A percentile compares a stretch with the other conserved stretches of the same genome.
phyloP scores from a whole-genome alignment of 140 eudicot genomes.

The Bidens hawaiensis region DNA sequence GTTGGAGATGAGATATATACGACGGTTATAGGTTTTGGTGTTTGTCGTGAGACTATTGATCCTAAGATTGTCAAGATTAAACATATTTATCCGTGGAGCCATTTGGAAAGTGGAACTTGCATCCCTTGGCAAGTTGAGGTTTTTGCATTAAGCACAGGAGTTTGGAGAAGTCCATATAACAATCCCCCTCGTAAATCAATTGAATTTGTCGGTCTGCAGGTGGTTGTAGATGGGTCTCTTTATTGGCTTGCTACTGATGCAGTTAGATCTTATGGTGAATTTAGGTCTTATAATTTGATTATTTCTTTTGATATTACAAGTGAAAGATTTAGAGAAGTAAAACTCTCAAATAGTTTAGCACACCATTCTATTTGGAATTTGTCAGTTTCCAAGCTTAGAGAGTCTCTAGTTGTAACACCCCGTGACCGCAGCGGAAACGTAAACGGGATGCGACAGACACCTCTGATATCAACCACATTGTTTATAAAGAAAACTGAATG shows the following conservation, averaged over 20 bases:
- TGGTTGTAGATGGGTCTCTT: background rate
- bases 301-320: background rate
- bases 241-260: background rate
- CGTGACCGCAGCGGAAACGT: too few species aligned
- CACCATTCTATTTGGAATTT: background rate
- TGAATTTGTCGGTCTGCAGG: fast-evolving
- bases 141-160: background rate
- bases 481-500: too few species aligned
- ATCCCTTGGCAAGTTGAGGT: constrained; percentile 1
- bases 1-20: too few species aligned
- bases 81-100: too few species aligned
- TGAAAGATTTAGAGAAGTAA: background rate
- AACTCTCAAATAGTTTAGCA: background rate
- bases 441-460: too few species aligned
- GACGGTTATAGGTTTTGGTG: background rate
- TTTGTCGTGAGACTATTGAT: background rate
- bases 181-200: background rate
- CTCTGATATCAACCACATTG: too few species aligned
- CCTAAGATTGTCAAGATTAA: constrained; percentile 19
- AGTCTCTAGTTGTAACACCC: constrained; percentile 4
- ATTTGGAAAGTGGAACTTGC: background rate
- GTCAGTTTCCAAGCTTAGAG: background rate
- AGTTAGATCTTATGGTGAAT: background rate
- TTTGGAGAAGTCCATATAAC: background rate
- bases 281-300: background rate